Base-by-base conservation (phyloP, 2,329 filamentous ascomycete species). In the Claviceps digitariae region DNA sequence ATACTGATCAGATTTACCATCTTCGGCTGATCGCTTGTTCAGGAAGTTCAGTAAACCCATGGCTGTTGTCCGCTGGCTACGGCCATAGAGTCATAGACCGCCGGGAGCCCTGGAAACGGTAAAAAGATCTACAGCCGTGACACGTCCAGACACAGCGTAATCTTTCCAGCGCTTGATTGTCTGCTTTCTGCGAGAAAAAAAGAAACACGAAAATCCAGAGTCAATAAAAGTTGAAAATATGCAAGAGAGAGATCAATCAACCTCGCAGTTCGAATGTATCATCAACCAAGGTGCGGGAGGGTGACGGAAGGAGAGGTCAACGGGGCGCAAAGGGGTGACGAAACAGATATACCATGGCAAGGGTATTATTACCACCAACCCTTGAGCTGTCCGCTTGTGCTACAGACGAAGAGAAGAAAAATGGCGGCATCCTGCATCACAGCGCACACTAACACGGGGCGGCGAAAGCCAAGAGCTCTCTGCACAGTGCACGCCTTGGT, bases 381-480 rank as follows among this genome's bases (percentile, higher is more conserved):
- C 44, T 47, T 36, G 21, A 34, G 31, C 36, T 52, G 12, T 52
- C 20, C 48, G 40, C 50, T 23, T 20, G 51, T 53, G 46, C 50
- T 44, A 50, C 51, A 47, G 43, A 51, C 36, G 31, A 41, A 41
- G 48, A 48, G 20, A 47, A 52, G 48, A 46, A 17, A 44, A 34
- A 41, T 53, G 41, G 54, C 54, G 54, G 54, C 50, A 55, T 48
- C 31, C 17, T 53, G 46, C 54, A 51, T 55, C 54, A 48, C 51
- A 53, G 47, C 54, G 51, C 48, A 53, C 41, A 34, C 27, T 47
- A 31, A 47, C 10, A 44, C 21, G 12, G 21, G 38, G 40, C 20
- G 46, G 45, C 10, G 46, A 46, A 21, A 45, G 50, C 12, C 41
- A 21, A 31, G 38, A 31, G 43, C 29, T 48, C 23, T 29, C 9